phyloP scores from a whole-genome alignment of 495 filamentous ascomycete genomes.

The Oleoguttula mirabilis region DNA sequence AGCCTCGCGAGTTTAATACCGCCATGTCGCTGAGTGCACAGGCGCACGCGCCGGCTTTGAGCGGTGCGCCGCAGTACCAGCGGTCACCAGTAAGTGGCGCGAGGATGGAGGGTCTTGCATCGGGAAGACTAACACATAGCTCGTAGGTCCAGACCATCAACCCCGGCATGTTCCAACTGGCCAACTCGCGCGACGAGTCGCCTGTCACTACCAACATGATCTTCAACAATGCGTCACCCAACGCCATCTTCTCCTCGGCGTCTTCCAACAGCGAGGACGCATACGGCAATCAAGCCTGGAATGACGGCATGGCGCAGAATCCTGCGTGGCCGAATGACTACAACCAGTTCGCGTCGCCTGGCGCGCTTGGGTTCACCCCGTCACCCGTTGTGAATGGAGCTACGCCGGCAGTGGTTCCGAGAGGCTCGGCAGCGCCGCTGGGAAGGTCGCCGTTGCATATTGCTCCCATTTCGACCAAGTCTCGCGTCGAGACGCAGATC shows the following conservation, averaged over 20 bases:
- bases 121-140: too few species aligned
- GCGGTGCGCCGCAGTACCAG: conserved; percentile 4
- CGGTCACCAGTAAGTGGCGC: conserved; percentile 9
- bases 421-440: conserved; percentile 26
- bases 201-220: conserved; percentile 10
- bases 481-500: conserved; percentile 91
- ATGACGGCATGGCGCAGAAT: conserved; percentile 4
- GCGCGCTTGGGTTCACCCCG: conserved; percentile 14
- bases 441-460: conserved; percentile 31
- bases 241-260: conserved; percentile 17
- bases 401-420: background rate
- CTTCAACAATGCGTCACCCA: conserved; percentile 14
- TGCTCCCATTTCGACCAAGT: conserved; percentile 62
- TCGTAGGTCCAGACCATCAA: conserved; percentile 14
- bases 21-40: conserved; percentile 27
- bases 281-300: conserved; percentile 8
- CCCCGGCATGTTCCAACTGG: conserved; percentile 15
- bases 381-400: conserved; percentile 14
- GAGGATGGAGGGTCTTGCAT: background rate
- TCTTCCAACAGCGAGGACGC: conserved; percentile 18
- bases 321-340: conserved; percentile 14
- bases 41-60: background rate
- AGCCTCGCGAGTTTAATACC: conserved; percentile 5
- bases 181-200: conserved; percentile 10
- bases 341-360: conserved; percentile 15